Evolutionary conservation across 2,329 filamentous ascomycete genomes (phyloP).

Genomic region (Talaromyces sp.): DNA sequence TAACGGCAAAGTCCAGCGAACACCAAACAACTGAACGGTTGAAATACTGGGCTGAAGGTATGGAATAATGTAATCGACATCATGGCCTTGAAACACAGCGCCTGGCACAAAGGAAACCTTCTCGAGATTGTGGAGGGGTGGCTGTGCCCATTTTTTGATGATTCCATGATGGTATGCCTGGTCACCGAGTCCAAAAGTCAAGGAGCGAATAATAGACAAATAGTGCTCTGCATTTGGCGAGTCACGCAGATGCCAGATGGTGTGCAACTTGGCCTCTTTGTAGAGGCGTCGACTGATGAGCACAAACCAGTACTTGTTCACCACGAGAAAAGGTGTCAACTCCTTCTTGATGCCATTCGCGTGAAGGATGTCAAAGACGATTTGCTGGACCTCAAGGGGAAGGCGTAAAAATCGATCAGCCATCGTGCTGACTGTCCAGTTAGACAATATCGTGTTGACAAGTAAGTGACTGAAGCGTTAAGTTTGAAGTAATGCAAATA

Average conservation of each 20-base stretch:
- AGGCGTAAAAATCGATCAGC: not conserved
- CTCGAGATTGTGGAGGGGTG: not conserved
- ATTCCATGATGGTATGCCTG: not conserved
- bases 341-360: not conserved
- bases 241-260: not conserved
- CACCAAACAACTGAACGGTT: not conserved
- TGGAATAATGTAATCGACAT: constrained; percentile 1
- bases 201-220: not conserved
- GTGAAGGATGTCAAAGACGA: not conserved
- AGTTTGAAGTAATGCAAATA: not conserved
- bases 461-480: not conserved
- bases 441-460: not conserved
- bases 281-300: not conserved
- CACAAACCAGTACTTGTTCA: constrained; percentile 5
- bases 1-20: not conserved
- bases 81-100: not conserved
- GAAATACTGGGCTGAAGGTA: constrained; percentile 2
- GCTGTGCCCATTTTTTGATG: not conserved
- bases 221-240: constrained; percentile 4
- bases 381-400: not conserved
- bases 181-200: constrained; percentile 9
- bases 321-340: not conserved
- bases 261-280: not conserved
- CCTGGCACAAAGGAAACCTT: constrained; percentile 3
- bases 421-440: not conserved